These are phyloP conservation scores for Nemania bipapillata DNA, from an alignment of 2,329 filamentous ascomycete genomes.

Conservation along the genomic window DNA sequence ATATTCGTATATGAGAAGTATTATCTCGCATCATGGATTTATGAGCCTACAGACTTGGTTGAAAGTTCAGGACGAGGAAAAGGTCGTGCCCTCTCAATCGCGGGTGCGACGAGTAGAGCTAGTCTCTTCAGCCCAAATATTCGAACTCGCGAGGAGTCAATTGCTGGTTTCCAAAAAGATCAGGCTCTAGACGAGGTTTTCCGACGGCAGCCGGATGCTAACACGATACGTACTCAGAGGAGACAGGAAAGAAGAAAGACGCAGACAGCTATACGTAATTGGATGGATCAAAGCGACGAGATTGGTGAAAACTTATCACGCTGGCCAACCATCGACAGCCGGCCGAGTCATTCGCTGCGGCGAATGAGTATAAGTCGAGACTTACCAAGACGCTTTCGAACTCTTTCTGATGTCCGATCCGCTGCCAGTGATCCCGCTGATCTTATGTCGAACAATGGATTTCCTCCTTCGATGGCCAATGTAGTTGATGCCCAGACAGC, in stretches of 20 bases:
- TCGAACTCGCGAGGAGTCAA: constrained; percentile 83
- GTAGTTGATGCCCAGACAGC: constrained; percentile 55
- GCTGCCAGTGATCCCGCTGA: constrained; percentile 73
- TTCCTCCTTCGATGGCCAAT: constrained; percentile 45
- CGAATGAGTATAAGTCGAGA: constrained; percentile 66
- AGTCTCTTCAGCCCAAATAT: constrained; percentile 78
- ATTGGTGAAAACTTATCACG: constrained; percentile 59
- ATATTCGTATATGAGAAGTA: constrained; percentile 90
- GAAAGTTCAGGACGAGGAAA: constrained; percentile 70
- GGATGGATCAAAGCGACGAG: constrained; percentile 81
- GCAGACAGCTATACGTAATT: constrained; percentile 83
- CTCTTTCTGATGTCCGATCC: constrained; percentile 68
- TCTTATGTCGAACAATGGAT: constrained; percentile 61
- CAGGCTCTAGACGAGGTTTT: constrained; percentile 92
- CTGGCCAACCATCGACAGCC: constrained; percentile 63
- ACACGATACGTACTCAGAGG: constrained; percentile 68
- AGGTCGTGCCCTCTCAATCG: constrained; percentile 65
- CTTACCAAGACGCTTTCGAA: constrained; percentile 58
- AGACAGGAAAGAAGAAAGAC: constrained; percentile 76
- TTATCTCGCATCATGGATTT: constrained; percentile 78
- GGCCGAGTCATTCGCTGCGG: constrained; percentile 60
- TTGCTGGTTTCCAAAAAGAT: constrained; percentile 89
- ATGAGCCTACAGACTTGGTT: constrained; percentile 86
- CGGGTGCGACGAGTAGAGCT: constrained; percentile 65
- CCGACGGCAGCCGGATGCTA: constrained; percentile 73